phyloP scores from a whole-genome alignment of 2,329 filamentous ascomycete species.

The Verticillium tricorpus region DNA sequence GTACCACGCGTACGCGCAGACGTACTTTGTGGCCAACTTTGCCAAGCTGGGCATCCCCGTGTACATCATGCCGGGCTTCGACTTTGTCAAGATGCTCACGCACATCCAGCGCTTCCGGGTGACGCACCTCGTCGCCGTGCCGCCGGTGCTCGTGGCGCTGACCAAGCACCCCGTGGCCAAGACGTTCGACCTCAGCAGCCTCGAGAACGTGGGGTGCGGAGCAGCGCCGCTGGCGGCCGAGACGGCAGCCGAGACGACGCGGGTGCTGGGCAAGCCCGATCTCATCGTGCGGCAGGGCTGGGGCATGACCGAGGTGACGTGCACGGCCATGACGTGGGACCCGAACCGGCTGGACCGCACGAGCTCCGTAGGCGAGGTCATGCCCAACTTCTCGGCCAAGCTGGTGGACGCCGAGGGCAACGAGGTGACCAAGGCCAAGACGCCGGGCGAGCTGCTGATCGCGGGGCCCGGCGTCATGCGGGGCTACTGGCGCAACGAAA shows the following conservation, averaged over 20 bases:
- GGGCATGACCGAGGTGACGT: conserved; percentile 85
- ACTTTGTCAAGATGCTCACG: conserved; percentile 67
- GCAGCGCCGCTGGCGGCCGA: conserved; percentile 65
- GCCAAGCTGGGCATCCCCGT: conserved; percentile 56
- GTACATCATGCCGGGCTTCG: conserved; percentile 76
- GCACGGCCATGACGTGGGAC: conserved; percentile 63
- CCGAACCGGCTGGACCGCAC: conserved; percentile 33
- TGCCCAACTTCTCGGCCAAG: conserved; percentile 64
- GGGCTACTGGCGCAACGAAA: conserved; percentile 70
- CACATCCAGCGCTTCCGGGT: conserved; percentile 65
- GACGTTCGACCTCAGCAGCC: conserved; percentile 63
- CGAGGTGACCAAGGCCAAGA: conserved; percentile 43
- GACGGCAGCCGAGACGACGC: conserved; percentile 53
- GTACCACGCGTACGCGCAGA: conserved; percentile 72
- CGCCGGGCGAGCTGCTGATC: conserved; percentile 70
- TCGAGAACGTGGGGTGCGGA: conserved; percentile 57
- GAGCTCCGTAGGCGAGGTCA: conserved; percentile 59
- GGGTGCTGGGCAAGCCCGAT: conserved; percentile 35
- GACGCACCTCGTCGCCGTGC: conserved; percentile 62
- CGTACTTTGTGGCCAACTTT: conserved; percentile 59
- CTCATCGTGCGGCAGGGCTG: conserved; percentile 61
- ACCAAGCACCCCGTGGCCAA: conserved; percentile 64
- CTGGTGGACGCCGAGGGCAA: conserved; percentile 56
- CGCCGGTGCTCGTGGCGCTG: conserved; percentile 69
- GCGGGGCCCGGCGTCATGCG: conserved; percentile 68